Conservation (phyloP, 371 early-diverging fungal genomes). For the Lichtheimia ornata region DNA sequence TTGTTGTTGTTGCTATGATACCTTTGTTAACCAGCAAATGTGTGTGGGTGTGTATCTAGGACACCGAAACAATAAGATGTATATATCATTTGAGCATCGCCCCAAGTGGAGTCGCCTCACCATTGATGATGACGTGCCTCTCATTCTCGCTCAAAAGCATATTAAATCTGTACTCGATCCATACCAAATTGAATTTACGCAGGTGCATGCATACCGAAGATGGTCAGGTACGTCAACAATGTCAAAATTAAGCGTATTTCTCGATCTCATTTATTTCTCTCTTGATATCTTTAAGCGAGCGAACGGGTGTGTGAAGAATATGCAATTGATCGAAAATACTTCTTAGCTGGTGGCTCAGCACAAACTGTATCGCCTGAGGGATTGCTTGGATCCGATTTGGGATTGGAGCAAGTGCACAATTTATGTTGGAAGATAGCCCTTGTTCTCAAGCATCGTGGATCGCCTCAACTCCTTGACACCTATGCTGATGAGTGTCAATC, state of each 20-base stretch:
- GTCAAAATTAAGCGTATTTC: no score
- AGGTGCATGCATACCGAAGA: conserved; percentile 26
- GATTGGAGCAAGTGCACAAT: conserved; percentile 37
- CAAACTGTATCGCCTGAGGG: conserved; percentile 27
- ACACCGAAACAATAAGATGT: conserved; percentile 17
- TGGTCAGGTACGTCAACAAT: conserved; percentile 30
- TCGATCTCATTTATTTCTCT: background rate
- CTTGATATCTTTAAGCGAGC: background rate
- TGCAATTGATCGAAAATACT: conserved; percentile 24
- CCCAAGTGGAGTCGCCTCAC: conserved; percentile 37
- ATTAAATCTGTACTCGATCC: conserved; percentile 34
- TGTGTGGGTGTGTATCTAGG: background rate
- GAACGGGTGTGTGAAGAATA: conserved; percentile 14
- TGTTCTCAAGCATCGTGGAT: conserved; percentile 25
- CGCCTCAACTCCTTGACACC: conserved; percentile 30
- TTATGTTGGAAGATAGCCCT: conserved; percentile 43
- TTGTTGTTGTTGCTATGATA: background rate
- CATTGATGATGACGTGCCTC: conserved; percentile 27
- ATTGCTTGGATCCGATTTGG: conserved; percentile 23
- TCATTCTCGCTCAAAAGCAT: conserved; percentile 22
- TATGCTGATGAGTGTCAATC: conserved; percentile 24
- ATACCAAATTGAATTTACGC: conserved; percentile 32
- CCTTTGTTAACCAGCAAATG: background rate
- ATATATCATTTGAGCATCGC: conserved; percentile 39
- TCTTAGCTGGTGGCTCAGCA: conserved; percentile 37